Base-by-base conservation (phyloP, 1,284 basidiomycete genomes). In the Cutaneotrichosporon daszewskae region DNA sequence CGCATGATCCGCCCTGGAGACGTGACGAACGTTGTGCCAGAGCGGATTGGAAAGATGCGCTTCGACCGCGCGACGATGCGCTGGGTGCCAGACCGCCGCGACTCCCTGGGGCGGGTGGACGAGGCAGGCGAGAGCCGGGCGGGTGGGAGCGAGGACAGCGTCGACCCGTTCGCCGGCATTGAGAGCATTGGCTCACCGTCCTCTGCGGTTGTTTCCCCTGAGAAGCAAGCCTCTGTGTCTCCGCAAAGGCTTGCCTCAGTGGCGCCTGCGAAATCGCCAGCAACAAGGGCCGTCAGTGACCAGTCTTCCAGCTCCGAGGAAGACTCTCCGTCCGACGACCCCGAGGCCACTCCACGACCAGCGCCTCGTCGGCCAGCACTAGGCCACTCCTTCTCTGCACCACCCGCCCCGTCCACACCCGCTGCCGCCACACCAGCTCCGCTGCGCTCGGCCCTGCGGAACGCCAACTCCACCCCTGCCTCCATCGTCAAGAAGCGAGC, bases 161-260 rank as follows among this genome's bases (percentile, higher is more conserved):
- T 84, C 52, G 88, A 89, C 71, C 83, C 85, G 16, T 91, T 91
- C 69, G 79, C 79, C 35, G 87, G 89, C 54, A 84, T 92, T 46
- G 88, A 91, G 61, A 88, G 86, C 55, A 64, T 88, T 25, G 58
- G 52, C 19, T 49, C 42, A 32, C 38, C 26, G 23, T 33, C 16
- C 12, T 33, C 22, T 11, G 28, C 13, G 9, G 28, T 14, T 16
- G 28, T 31, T 9, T 31, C 28, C 13, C 8, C 14, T 11, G 28
- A 31, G 28, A n/a, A 31, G 28, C 28, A 31, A 6, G 7, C 8
- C 28, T n/a, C n/a, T n/a, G n/a, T n/a, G n/a, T n/a, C n/a, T n/a
- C n/a, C n/a, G n/a, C n/a, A n/a, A n/a, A n/a, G n/a, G n/a, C n/a
- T n/a, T n/a, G n/a, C n/a, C n/a, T n/a, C n/a, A n/a, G n/a, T n/a